A percentile compares a stretch with the other conserved stretches of the same genome.
These are phyloP conservation scores for Penicillium olsonii DNA, from an alignment of 2,329 filamentous ascomycete species.

Conservation along the genomic window DNA sequence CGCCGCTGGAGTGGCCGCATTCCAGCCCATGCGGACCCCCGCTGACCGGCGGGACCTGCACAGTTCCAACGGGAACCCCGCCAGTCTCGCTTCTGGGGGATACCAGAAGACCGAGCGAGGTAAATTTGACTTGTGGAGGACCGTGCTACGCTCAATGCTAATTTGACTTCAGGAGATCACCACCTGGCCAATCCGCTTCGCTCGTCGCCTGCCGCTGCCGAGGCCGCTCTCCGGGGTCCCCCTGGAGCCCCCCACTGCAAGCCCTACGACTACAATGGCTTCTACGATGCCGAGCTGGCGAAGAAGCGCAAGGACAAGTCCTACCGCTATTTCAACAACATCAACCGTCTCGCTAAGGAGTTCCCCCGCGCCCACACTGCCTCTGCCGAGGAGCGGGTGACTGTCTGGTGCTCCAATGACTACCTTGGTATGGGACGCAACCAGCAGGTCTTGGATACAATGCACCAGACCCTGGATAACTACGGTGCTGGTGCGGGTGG, in stretches of 20 bases:
- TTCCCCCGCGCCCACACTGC: slow-evolving; percentile 94
- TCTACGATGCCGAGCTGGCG: slow-evolving; percentile 84
- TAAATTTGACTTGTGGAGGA: slow-evolving; percentile 31
- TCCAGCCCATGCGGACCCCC: slow-evolving; percentile 51
- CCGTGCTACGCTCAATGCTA: slow-evolving; percentile 10
- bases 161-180: slow-evolving; percentile 26
- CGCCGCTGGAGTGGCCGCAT: slow-evolving; percentile 31
- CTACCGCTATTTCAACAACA: slow-evolving; percentile 99
- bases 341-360: slow-evolving; percentile 94
- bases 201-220: slow-evolving; percentile 24
- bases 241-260: slow-evolving; percentile 51
- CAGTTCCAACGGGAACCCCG: slow-evolving; percentile 75
- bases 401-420: slow-evolving; percentile 99
- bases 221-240: slow-evolving; percentile 40
- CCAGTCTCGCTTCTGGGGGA: slow-evolving; percentile 66
- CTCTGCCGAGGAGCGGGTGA: slow-evolving; percentile 78
- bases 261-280: slow-evolving; percentile 87
- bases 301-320: slow-evolving; percentile 99
- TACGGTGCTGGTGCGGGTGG: slow-evolving; percentile 95
- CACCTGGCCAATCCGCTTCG: slow-evolving; percentile 27
- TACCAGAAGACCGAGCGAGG: slow-evolving; percentile 54
- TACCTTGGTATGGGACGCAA: slow-evolving; percentile 98
- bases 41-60: slow-evolving; percentile 74
- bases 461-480: slow-evolving; percentile 92
- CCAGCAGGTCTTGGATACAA: slow-evolving; percentile 77